Evolutionary conservation across 2,329 filamentous ascomycete species (phyloP).

Genomic region (Epichloe amarillans): DNA sequence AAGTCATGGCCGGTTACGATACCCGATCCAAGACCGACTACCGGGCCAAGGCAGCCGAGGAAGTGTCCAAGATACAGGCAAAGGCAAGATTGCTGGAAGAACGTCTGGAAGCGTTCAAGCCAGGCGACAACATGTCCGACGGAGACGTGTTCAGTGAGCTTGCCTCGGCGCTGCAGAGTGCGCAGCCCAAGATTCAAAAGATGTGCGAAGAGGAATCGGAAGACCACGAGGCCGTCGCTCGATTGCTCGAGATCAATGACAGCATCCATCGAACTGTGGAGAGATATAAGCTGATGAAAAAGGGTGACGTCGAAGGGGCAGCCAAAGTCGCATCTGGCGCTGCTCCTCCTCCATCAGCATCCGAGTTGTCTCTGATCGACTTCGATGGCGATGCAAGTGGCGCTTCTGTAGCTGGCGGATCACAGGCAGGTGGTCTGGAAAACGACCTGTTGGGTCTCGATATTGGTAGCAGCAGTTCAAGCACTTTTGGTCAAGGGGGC

Average conservation of each 20-base stretch:
- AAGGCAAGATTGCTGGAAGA: slow-evolving; percentile 89
- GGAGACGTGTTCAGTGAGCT: slow-evolving; percentile 69
- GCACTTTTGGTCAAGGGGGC: slow-evolving; percentile 57
- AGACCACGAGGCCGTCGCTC: slow-evolving; percentile 88
- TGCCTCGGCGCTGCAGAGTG: slow-evolving; percentile 75
- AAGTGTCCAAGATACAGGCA: slow-evolving; percentile 87
- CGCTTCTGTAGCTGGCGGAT: slow-evolving; percentile 20
- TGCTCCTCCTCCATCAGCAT: slow-evolving; percentile 33
- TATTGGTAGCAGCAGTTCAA: slow-evolving; percentile 47
- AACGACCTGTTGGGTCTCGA: slow-evolving; percentile 86
- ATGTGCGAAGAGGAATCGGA: slow-evolving; percentile 99
- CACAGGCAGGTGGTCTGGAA: slow-evolving; percentile 56
- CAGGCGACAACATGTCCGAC: slow-evolving; percentile 63
- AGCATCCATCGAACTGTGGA: slow-evolving; percentile 96
- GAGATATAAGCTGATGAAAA: slow-evolving; percentile 90
- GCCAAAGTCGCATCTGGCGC: slow-evolving; percentile 74
- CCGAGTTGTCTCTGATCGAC: slow-evolving; percentile 83
- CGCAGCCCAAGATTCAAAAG: slow-evolving; percentile 96
- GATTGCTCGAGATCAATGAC: slow-evolving; percentile 94
- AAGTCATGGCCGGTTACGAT: slow-evolving; percentile 97
- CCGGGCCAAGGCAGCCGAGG: slow-evolving; percentile 90
- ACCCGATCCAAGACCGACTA: slow-evolving; percentile 95
- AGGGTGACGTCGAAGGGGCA: slow-evolving; percentile 77
- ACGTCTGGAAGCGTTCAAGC: slow-evolving; percentile 71
- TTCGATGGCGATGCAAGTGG: slow-evolving; percentile 54